Evolutionary conservation across 140 eudicot genomes (phyloP), one percentile per base, ranked within the genome.

Genomic region (Eryngium alpinum): DNA sequence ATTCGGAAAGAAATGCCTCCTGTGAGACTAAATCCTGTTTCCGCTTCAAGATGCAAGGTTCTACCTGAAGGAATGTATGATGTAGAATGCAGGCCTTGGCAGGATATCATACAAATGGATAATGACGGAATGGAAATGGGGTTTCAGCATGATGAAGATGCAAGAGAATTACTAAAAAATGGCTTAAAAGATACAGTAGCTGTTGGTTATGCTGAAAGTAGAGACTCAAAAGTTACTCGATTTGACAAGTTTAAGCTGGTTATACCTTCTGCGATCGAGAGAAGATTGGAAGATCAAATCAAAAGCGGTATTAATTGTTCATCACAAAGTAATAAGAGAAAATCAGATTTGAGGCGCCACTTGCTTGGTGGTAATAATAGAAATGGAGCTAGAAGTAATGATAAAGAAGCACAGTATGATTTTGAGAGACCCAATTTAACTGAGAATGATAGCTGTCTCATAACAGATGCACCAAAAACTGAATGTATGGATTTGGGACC

Each of bases 241-340:
- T 66, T 66, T n/a, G 75, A 46, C 9, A 72, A 72, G 56, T 72
- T 71, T 33, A 71, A 5, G 76, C 25, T 56, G 46, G 77, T 72
- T 72, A 24, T 27, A 21, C 29, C 60, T 53, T 53, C 77, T 9
- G 77, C 12, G 9, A 19, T 53, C n/a, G 28, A 12, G 77, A 22
- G 46, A 72, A 72, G 29, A 33, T n/a, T 43, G 52, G 31, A 72
- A 43, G 22, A 24, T 34, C 19, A 19, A 43, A 50, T 5, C 2
- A 25, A 43, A 72, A 22, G 15, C 34, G 46, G 31, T 70, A 32
- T 70, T 32, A 25, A 9, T 70, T 70, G 50, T 32, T 70, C 27
- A 32, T 32, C 46, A 32, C 25, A 32, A 32, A 70, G 75, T 6
- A 70, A 70, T 70, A 32, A n/a, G 46, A 12, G 31, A 10, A 21